Evolutionary conservation across 1,284 basidiomycete species (phyloP).

Genomic region (Heliocybe sulcata): DNA sequence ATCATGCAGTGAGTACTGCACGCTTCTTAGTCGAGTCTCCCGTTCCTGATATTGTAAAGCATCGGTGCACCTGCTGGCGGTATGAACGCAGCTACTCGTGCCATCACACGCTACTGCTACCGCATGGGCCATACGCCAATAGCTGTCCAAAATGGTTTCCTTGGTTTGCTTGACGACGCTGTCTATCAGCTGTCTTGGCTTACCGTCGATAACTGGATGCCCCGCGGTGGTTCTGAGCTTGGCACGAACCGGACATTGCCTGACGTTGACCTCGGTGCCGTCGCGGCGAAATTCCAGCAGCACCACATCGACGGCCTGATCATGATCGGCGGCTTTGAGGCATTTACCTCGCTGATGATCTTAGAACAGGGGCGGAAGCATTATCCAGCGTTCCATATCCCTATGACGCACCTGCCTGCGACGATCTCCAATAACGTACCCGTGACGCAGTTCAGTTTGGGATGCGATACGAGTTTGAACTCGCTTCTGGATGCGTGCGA

Average conservation of each 20-base stretch:
- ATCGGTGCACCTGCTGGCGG: slow-evolving; percentile 97
- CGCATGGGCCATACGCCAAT: slow-evolving; percentile 89
- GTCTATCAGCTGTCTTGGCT: slow-evolving; percentile 90
- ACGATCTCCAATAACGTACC: slow-evolving; percentile 99
- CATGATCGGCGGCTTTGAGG: slow-evolving; percentile 96
- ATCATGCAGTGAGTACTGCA: slow-evolving; percentile 78
- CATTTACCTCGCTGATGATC: slow-evolving; percentile 74
- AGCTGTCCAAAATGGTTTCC: slow-evolving; percentile 93
- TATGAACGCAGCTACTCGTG: slow-evolving; percentile 96
- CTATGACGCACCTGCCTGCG: slow-evolving; percentile 89
- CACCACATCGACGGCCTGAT: slow-evolving; percentile 79
- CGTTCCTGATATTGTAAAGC: slow-evolving; percentile 29
- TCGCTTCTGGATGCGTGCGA: slow-evolving; percentile 97
- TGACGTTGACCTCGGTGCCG: slow-evolving; percentile 76
- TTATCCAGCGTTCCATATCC: slow-evolving; percentile 91
- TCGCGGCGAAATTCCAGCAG: slow-evolving; percentile 89
- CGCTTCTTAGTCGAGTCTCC: background rate
- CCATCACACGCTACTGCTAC: slow-evolving; percentile 90
- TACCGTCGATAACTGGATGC: slow-evolving; percentile 94
- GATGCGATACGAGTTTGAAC: slow-evolving; percentile 94
- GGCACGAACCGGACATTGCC: slow-evolving; percentile 93
- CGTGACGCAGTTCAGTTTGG: slow-evolving; percentile 92
- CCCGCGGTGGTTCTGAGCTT: slow-evolving; percentile 96
- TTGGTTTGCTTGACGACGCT: slow-evolving; percentile 87
- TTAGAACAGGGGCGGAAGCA: slow-evolving; percentile 76